Base-by-base conservation (phyloP, 2,329 filamentous ascomycete species). In the Diplodia corticola region DNA sequence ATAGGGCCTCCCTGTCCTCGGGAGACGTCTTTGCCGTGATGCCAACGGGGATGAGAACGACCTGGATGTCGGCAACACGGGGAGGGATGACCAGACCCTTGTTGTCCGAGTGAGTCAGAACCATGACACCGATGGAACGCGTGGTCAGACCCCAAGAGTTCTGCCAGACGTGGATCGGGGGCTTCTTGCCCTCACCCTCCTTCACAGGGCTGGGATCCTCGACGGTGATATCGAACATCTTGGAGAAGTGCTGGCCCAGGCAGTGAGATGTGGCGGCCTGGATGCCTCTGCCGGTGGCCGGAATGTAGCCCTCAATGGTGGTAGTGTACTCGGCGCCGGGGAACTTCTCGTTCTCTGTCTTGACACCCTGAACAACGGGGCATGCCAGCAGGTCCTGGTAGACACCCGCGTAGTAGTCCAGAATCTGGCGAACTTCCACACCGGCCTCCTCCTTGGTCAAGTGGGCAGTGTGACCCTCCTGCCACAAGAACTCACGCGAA, bases 131-230 rank as follows among this genome's bases (percentile, higher is more conserved):
- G 71, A 99, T 96, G 66, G 94, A 92, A 77, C 95, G 92, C 64
- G 95, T 99, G 1, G 94, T 98, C 68, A 99, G 87, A 80, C 95
- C 95, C 95, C 95, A 99, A 15, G 93, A 97, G 84, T 99, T 99
- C 79, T 99, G 95, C 93, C 94, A 98, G 66, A 98, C 93, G 75
- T 94, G 83, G 66, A 97, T 82, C 35, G 64, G 64, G 13, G 64
- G 64, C 74, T 92, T 89, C 71, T 89, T 85, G 70, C 91, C 91
- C 78, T 95, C 88, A 57, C 86, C 88, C 54, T 85, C 83, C 74
- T 89, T 88, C 60, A 85, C 86, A 3, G 65, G 59, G 68, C 84
- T 83, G 26, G 95, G 95, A 75, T 99, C 93, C 79, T 99, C 94
- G 33, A 99, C 92, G 0, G 91, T 96, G 78, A 99, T 98, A 79